Percentiles rank a stretch among this genome's conserved stretches.
Conservation (phyloP, 345 rosid species). For the Citrus hindsii region DNA sequence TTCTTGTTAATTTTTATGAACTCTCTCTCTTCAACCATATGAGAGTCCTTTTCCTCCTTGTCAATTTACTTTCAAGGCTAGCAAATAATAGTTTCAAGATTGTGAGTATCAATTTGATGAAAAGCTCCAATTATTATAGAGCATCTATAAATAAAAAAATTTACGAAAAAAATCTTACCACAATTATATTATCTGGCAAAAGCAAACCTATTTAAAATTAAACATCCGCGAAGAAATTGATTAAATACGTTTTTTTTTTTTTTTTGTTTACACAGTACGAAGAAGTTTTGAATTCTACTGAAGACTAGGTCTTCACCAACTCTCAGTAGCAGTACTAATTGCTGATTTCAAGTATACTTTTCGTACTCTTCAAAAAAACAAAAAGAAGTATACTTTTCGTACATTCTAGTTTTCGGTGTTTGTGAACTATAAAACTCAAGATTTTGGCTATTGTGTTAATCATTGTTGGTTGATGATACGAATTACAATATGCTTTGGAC, state of each 20-base stretch:
- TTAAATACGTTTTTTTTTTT: neutral
- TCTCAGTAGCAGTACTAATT: neutral
- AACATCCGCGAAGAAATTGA: neutral
- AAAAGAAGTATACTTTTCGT: neutral
- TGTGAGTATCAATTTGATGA: neutral
- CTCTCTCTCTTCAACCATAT: neutral
- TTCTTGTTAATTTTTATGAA: neutral
- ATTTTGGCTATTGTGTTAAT: slow-evolving; percentile 14
- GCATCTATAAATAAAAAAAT: neutral
- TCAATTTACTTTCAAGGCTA: neutral
- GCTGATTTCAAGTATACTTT: neutral
- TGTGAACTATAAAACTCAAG: neutral
- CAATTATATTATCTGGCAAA: neutral
- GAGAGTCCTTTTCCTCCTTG: neutral
- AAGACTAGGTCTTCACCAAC: slow-evolving; percentile 8
- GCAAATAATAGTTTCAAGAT: neutral
- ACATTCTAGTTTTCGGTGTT: neutral
- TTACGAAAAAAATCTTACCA: neutral
- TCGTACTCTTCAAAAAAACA: neutral
- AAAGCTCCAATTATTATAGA: neutral
- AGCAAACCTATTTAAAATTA: neutral
- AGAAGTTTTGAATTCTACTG: neutral
- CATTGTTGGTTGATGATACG: neutral
- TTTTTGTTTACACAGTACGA: neutral
- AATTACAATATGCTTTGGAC: neutral